Evolutionary conservation across 1,284 basidiomycete genomes (phyloP).

Genomic region (Laetiporus sulphureus): DNA sequence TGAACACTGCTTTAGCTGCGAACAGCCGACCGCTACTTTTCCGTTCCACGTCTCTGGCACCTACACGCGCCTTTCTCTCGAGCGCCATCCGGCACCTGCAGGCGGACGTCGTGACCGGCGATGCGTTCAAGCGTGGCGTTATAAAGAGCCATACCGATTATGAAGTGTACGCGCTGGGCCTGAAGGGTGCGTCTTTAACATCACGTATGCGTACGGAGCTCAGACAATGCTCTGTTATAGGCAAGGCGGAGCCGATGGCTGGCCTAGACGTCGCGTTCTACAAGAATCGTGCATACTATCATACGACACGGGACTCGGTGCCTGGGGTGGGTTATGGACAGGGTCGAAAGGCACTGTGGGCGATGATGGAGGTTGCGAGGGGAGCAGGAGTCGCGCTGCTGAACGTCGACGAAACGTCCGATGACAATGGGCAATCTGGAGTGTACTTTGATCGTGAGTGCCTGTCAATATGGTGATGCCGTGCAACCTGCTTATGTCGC

Average conservation of each 20-base stretch:
- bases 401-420: constrained; percentile 28
- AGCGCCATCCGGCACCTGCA: constrained; percentile 51
- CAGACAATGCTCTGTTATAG: background rate
- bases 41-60: constrained; percentile 49
- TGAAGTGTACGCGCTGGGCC: constrained; percentile 41
- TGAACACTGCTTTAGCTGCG: background rate
- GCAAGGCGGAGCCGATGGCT: constrained; percentile 36
- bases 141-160: constrained; percentile 67
- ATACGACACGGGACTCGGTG: constrained; percentile 45
- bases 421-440: constrained; percentile 26
- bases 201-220: too few species aligned
- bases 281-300: constrained; percentile 60
- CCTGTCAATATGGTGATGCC: too few species aligned
- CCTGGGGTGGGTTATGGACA: constrained; percentile 46
- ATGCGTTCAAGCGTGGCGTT: constrained; percentile 54
- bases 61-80: constrained; percentile 42
- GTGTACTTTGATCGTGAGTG: constrained; percentile 72
- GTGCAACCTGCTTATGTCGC: too few species aligned
- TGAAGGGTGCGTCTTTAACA: constrained; percentile 12
- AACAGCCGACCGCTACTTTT: constrained; percentile 53
- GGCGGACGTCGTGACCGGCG: constrained; percentile 56
- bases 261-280: constrained; percentile 75
- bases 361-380: constrained; percentile 62
- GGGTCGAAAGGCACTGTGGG: constrained; percentile 58
- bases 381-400: constrained; percentile 49